Evolutionary conservation across 805 yeast genomes (phyloP).

Genomic region (Candida orba): DNA sequence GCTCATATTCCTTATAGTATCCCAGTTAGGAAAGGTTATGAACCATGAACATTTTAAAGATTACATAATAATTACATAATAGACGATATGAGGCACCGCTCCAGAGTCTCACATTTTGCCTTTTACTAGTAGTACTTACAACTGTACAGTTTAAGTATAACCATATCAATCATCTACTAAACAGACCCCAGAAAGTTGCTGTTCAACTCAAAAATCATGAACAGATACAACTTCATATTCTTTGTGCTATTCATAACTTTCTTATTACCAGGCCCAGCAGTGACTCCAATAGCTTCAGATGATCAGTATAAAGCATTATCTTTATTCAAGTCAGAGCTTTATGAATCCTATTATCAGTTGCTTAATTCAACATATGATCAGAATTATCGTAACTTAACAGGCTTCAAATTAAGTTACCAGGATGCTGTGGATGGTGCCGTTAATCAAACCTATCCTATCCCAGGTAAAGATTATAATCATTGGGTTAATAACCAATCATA

Average conservation of each 20-base stretch:
- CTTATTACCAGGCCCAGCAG: conserved; percentile 35
- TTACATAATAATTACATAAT: no score
- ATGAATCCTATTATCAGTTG: conserved; percentile 29
- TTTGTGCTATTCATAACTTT: conserved; percentile 25
- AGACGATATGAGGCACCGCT: no score
- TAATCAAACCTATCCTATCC: conserved; percentile 52
- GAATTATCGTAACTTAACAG: conserved; percentile 70
- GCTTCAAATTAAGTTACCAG: conserved; percentile 57
- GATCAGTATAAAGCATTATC: conserved; percentile 32
- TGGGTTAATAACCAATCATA: conserved; percentile 44
- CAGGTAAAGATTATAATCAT: conserved; percentile 33
- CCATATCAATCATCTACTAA: no score
- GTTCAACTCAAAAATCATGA: conserved; percentile 8
- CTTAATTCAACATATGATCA: conserved; percentile 34
- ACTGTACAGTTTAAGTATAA: no score
- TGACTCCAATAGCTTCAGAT: conserved; percentile 23
- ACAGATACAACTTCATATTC: conserved; percentile 19
- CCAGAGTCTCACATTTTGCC: not conserved
- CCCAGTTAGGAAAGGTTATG: no score
- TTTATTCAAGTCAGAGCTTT: conserved; percentile 30
- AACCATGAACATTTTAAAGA: no score
- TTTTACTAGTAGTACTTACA: not conserved
- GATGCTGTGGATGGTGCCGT: conserved; percentile 43
- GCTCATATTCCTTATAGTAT: no score
- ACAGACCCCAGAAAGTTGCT: no score